These are phyloP conservation scores for Nicotiana noctiflora DNA, from an alignment of 257 asterid genomes.

Conservation along the genomic window DNA sequence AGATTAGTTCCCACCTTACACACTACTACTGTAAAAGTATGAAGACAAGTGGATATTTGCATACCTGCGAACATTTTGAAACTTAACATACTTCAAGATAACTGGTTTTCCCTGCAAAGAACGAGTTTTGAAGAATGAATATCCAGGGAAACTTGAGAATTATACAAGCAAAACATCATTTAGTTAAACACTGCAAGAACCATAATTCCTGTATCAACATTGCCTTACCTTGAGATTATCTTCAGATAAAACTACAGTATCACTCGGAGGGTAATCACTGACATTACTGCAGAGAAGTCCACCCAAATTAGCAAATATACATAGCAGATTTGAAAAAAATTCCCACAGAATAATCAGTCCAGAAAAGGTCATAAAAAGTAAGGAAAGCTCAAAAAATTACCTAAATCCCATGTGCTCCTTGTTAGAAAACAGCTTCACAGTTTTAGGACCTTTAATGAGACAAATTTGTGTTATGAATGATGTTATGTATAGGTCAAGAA, in stretches of 20 bases:
- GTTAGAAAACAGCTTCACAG: constrained; percentile 70
- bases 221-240: constrained; percentile 79
- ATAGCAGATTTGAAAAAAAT: not conserved
- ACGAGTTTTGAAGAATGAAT: not conserved
- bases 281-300: constrained; percentile 46
- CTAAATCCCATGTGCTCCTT: constrained; percentile 94
- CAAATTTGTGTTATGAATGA: not conserved
- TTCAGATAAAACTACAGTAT: constrained; percentile 44
- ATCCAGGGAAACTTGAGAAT: not conserved
- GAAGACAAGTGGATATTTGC: not conserved
- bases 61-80: constrained; percentile 85
- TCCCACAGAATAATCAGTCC: not conserved
- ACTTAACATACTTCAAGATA: constrained; percentile 64
- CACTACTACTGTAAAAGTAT: constrained; percentile 3
- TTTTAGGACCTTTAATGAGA: constrained; percentile 55
- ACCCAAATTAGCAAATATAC: not conserved
- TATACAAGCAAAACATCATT: not conserved
- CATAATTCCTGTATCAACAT: constrained; percentile 10
- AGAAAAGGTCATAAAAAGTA: constrained; percentile 3
- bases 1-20: constrained; percentile 2
- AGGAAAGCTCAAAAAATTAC: constrained; percentile 31
- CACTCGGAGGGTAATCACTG: constrained; percentile 74
- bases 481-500: not conserved
- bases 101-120: constrained; percentile 59
- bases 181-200: not conserved